Evolutionary conservation across 202 grass and related monocot species (phyloP).

Genomic region (Hordeum pubiflorum): DNA sequence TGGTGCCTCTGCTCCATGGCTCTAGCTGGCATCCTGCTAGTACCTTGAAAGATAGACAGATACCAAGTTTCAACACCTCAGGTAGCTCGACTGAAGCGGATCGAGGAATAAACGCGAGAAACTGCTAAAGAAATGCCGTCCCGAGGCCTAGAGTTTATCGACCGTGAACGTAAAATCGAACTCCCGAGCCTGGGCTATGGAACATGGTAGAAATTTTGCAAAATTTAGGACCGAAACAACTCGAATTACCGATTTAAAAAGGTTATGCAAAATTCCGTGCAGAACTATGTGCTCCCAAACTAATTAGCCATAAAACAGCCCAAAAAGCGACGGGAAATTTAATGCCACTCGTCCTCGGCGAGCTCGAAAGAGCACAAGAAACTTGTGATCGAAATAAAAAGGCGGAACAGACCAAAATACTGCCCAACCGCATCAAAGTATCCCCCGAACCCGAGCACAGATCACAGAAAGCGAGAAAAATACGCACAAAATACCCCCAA

Average conservation of each 20-base stretch:
- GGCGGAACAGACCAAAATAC: constrained; percentile 21
- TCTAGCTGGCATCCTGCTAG: constrained; percentile 62
- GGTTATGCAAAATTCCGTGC: neutral
- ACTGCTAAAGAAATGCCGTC: neutral
- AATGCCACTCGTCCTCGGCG: constrained; percentile 5
- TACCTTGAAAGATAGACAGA: neutral
- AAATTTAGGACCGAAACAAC: neutral
- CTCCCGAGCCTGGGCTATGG: neutral
- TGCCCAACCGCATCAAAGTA: neutral
- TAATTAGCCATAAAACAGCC: constrained; percentile 2
- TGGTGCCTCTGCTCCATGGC: constrained; percentile 66
- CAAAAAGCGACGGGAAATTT: neutral
- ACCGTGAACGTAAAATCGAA: constrained; percentile 6
- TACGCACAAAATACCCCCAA: neutral
- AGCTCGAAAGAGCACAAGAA: constrained; percentile 33
- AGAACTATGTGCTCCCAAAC: neutral
- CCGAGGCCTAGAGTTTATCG: neutral
- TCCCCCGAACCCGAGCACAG: neutral
- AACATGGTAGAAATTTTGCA: neutral
- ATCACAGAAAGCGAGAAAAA: constrained; percentile 1
- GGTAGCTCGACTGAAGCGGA: constrained; percentile 23
- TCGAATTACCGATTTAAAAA: neutral
- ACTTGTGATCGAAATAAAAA: constrained; percentile 31
- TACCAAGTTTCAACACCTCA: constrained; percentile 17
- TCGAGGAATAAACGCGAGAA: constrained; percentile 13